Conservation (phyloP, 2,329 filamentous ascomycete genomes). For the Paraphaeosphaeria sporulosa region DNA sequence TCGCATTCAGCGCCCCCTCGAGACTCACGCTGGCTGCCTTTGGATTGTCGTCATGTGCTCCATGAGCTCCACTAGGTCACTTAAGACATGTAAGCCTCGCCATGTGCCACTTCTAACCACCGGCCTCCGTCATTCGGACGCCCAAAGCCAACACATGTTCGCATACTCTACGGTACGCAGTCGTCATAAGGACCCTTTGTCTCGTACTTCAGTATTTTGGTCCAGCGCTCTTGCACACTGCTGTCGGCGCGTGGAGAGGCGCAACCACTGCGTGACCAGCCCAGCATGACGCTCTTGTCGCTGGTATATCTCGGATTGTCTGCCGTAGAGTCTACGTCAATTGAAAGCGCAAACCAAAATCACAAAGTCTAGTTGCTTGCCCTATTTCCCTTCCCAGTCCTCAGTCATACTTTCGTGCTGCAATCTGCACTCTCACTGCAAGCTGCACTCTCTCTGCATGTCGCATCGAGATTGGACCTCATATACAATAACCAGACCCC, state of each 20-base stretch:
- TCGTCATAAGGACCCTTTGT: conserved; percentile 33
- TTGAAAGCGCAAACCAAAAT: not conserved
- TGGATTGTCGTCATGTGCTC: conserved; percentile 31
- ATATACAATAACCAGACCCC: conserved; percentile 22
- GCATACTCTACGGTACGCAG: conserved; percentile 33
- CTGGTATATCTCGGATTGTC: conserved; percentile 10
- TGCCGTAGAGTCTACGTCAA: not conserved
- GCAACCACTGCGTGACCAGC: conserved; percentile 10
- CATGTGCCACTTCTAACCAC: conserved; percentile 37
- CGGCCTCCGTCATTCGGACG: conserved; percentile 37
- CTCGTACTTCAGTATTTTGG: conserved; percentile 6
- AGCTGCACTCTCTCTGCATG: conserved; percentile 28
- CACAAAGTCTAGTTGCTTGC: not conserved
- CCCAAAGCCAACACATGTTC: conserved; percentile 36
- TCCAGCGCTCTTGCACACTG: not conserved
- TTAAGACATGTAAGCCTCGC: conserved; percentile 37
- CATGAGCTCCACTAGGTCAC: conserved; percentile 34
- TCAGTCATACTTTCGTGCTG: not conserved
- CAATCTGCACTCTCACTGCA: conserved; percentile 20
- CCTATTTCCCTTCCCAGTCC: not conserved
- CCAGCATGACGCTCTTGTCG: conserved; percentile 10
- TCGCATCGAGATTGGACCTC: conserved; percentile 27
- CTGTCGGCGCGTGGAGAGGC: conserved; percentile 15
- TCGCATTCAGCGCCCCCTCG: not conserved
- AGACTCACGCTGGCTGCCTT: not conserved